Base-by-base conservation (phyloP, 192 early-diverging fungal genomes). In the Coemansia sp. region DNA sequence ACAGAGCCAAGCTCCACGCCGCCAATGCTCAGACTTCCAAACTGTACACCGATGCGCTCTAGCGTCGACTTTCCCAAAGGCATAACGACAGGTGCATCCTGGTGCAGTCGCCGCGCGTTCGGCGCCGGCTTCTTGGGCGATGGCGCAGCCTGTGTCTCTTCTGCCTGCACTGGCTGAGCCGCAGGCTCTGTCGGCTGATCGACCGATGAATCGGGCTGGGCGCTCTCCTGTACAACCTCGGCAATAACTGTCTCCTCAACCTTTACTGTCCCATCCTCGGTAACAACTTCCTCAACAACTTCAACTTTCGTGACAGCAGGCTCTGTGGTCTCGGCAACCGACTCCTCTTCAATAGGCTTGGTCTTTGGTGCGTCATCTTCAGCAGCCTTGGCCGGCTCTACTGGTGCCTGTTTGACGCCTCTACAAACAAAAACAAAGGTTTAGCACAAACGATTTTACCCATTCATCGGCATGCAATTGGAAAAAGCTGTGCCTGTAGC, bases 41-140 rank as follows among this genome's bases (percentile, higher is more conserved):
- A 95, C 67, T 91, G 89, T 52, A 84, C 70, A 54, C 86, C 89
- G 19, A 92, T 84, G 37, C 85, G 79, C 29, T 86, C 84, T 8
- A 92, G 60, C 35, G 85, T 70, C 5, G 88, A 72, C 49, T 73
- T 83, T 49, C 83, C 84, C 43, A 77, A 73, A 11, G 93, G 92
- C 88, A 97, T 93, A 17, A 95, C 92, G 11, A 95, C 92, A 41
- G 93, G 84, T 12, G 88, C 88, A 71, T 94, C 91, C 70, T 97
- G 95, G 58, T 91, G 91, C 66, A 94, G 82, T 69, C 90, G 90
- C 66, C 92, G 88, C 19, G 84, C 48, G 45, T 39, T 75, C 4
- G 73, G 43, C 14, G 47, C 49, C 3, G 70, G 60, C 73, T 67
- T 74, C 45, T 75, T 80, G 51, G 56, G 57, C 14, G 52, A 63